phyloP scores from a whole-genome alignment of 176 grass and related monocot genomes.

The Musa troglodytarum region DNA sequence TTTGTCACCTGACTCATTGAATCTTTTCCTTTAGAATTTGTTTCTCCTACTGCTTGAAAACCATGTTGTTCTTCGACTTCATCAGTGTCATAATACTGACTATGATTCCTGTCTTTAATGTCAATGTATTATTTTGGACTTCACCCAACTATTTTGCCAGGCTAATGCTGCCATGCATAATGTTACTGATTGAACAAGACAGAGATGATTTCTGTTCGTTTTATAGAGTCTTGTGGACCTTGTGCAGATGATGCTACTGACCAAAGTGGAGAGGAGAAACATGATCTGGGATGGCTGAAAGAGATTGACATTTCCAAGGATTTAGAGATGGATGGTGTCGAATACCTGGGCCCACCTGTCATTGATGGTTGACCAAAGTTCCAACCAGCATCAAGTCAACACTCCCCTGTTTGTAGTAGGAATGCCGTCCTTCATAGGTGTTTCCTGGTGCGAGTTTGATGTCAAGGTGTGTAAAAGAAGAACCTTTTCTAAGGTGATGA shows the following conservation, averaged over 20 bases:
- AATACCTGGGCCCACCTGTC: conserved; percentile 54
- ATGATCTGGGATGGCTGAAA: conserved; percentile 45
- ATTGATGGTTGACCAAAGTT: conserved; percentile 23
- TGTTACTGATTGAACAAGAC: too few relatives aligned
- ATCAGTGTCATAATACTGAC: neutral
- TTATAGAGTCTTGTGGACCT: neutral
- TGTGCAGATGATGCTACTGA: conserved; percentile 6
- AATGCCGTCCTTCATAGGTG: neutral
- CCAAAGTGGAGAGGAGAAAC: conserved; percentile 1
- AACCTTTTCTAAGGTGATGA: too few relatives aligned
- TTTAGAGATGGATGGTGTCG: conserved; percentile 43
- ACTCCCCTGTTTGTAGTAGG: neutral
- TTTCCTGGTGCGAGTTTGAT: neutral
- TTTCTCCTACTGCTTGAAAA: neutral
- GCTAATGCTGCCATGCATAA: too few relatives aligned
- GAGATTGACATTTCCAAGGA: conserved; percentile 44
- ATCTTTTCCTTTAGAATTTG: neutral
- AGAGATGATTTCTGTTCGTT: too few relatives aligned
- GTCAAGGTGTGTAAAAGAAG: too few relatives aligned
- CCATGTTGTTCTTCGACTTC: neutral
- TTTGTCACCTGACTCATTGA: too few relatives aligned
- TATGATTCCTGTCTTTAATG: too few relatives aligned
- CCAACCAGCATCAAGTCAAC: neutral
- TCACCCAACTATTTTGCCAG: too few relatives aligned
- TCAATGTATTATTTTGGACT: too few relatives aligned